Evolutionary conservation across 2,329 filamentous ascomycete genomes (phyloP), one percentile per base, ranked within the genome.

Genomic region (Ophiostoma novo-ulmi): DNA sequence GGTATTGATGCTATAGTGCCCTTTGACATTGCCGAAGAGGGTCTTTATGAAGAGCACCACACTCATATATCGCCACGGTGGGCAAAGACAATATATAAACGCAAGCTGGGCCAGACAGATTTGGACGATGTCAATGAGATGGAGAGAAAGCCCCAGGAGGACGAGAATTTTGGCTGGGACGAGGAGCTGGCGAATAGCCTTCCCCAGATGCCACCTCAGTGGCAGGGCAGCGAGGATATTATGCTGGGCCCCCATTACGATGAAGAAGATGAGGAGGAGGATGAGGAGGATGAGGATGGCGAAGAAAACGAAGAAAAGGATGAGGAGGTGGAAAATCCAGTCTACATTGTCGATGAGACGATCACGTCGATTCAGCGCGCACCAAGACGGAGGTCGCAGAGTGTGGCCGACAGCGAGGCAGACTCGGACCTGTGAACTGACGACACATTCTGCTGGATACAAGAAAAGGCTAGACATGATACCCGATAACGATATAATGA

Each of bases 111-210:
- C 44, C 85, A 89, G 64, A 85, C 88, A 5, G 85, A 65, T 69
- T 81, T 87, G 67, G 87, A 88, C 73, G 89, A 86, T 73, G 87
- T 89, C 63, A 8, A 17, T 13, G 20, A 26, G 52, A 22, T n/a
- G 8, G 35, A 11, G 14, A 38, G 61, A 17, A 38, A 20, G 35
- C 85, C 84, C 63, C 85, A 85, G 39, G 82, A 83, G 20, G 88
- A 90, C 72, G 89, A 92, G 73, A 87, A 91, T 75, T 92, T 91
- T 75, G 89, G 89, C 17, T 93, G 90, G 90, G 85, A 85, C 55
- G 86, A 90, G 69, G 71, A 72, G 22, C 65, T 67, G 65, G 36
- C 65, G 10, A 65, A 65, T 36, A 84, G 85, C 70, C 80, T 88
- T 75, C 87, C 87, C 13, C 81, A 80, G 3, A 85, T 84, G 78